Evolutionary conservation across 2,329 filamentous ascomycete species (phyloP), one percentile per base, ranked within the genome.

Genomic region (Pezicula carpinea): DNA sequence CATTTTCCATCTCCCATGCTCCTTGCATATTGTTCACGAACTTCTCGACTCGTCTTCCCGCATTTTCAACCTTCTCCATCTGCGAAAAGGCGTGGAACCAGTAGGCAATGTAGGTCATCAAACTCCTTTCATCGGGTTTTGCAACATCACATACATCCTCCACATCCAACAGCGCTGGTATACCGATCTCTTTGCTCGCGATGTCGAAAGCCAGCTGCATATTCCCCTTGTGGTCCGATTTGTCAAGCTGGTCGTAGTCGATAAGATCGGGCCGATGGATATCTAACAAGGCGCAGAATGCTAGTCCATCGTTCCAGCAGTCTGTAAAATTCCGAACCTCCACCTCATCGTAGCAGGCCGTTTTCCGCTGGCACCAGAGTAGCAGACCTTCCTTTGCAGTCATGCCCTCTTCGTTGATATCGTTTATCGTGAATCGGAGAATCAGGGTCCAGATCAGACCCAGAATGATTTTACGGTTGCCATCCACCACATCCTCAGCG

Each of bases 31-130:
- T 97, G 64, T 89, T 89, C 59, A 99, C 88, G 62, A 99, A 99
- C 69, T 99, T 99, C 72, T 99, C 93, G 5, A 99, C 93, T 57
- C 93, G 82, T 51, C 93, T 82, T 5, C 93, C 93, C 4, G 93
- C 93, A 64, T 99, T 99, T 69, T 99, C 93, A 7, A 99, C 93
- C 65, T 92, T 87, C 71, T 99, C 93, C 84, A 99, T 95, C 63
- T 97, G 92, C 23, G 92, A 97, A 66, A 99, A 99, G 59, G 93
- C 93, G 65, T 99, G 93, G 77, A 99, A 99, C 93, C 93, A 99
- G 74, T 99, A 99, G 54, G 93, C 93, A 60, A 99, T 99, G 68
- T 99, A 99, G 1, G 93, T 99, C 93, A 99, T 99, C 64, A 99
- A 77, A 66, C 88, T 95, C 59, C 89, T 85, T 69, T 99, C 93